Percentiles rank a stretch among this genome's conserved stretches.
phyloP scores from a whole-genome alignment of 176 grass and related monocot species.

The Saccharum spontaneum region DNA sequence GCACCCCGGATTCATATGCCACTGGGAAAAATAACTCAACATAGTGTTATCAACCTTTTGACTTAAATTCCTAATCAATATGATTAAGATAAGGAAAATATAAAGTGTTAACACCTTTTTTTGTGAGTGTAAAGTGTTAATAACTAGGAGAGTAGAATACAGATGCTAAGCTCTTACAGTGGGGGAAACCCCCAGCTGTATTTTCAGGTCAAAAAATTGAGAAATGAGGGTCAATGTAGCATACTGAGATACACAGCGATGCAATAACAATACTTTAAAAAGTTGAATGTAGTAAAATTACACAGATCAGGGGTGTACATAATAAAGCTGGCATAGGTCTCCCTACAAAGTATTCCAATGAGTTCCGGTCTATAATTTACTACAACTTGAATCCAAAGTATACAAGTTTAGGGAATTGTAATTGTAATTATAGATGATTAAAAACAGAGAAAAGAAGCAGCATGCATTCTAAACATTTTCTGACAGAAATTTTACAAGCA shows the following conservation, averaged over 20 bases:
- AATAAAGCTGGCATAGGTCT: not conserved
- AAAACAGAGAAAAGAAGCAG: not conserved
- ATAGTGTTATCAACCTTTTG: constrained; percentile 29
- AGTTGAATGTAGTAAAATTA: not conserved
- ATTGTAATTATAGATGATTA: constrained; percentile 9
- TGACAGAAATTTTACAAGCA: not conserved
- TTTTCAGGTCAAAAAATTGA: not conserved
- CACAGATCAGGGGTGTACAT: not conserved
- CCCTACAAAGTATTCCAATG: not conserved
- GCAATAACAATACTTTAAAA: not conserved
- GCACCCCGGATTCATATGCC: constrained; percentile 63
- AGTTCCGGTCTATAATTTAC: not conserved
- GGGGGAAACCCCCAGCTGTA: not conserved
- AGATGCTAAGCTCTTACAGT: not conserved
- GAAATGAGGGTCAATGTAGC: not conserved
- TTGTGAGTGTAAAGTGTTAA: not conserved
- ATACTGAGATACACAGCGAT: constrained; percentile 1
- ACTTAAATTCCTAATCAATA: constrained; percentile 7
- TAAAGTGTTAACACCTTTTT: not conserved
- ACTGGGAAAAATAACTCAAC: constrained; percentile 50
- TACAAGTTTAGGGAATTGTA: constrained; percentile 3
- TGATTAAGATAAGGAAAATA: constrained; percentile 27
- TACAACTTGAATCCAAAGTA: constrained; percentile 9
- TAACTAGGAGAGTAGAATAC: not conserved
- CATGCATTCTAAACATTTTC: not conserved